These are phyloP conservation scores for Daldinia caldariorum DNA, from an alignment of 495 filamentous ascomycete species.

Conservation along the genomic window DNA sequence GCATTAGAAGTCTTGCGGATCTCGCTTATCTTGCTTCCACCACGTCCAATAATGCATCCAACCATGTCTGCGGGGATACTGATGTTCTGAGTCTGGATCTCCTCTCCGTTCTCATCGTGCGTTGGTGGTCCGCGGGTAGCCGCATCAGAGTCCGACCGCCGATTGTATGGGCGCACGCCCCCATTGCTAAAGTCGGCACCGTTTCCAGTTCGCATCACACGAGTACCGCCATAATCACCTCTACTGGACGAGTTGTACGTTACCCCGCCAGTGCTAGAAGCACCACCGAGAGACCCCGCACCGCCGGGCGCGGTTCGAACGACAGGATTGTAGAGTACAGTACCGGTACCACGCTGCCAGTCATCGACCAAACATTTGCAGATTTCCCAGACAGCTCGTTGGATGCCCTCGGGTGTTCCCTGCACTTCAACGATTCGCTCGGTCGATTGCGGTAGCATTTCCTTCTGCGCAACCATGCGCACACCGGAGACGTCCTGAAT, in stretches of 20 bases:
- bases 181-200: conserved; percentile 96
- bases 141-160: conserved; percentile 84
- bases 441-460: conserved; percentile 99
- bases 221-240: conserved; percentile 66
- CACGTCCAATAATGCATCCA: conserved; percentile 97
- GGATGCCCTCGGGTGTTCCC: conserved; percentile 90
- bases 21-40: conserved; percentile 95
- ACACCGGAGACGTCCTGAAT: conserved; percentile 97
- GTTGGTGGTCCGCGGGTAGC: conserved; percentile 77
- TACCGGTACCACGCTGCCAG: conserved; percentile 94
- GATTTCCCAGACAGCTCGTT: conserved; percentile 97
- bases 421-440: conserved; percentile 97
- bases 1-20: conserved; percentile 96
- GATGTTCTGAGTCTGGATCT: conserved; percentile 98
- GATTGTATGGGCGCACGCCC: conserved; percentile 68
- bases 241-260: conserved; percentile 49
- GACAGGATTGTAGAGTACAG: conserved; percentile 94
- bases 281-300: conserved; percentile 55
- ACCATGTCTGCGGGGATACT: conserved; percentile 99
- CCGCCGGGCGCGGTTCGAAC: conserved; percentile 78
- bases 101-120: conserved; percentile 93
- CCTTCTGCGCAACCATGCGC: conserved; percentile 98
- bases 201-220: conserved; percentile 94
- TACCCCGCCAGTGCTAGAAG: conserved; percentile 52
- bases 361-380: conserved; percentile 98